These are phyloP conservation scores for Vaccinium corymbosum DNA, from an alignment of 148 eudicot genomes.

Conservation along the genomic window DNA sequence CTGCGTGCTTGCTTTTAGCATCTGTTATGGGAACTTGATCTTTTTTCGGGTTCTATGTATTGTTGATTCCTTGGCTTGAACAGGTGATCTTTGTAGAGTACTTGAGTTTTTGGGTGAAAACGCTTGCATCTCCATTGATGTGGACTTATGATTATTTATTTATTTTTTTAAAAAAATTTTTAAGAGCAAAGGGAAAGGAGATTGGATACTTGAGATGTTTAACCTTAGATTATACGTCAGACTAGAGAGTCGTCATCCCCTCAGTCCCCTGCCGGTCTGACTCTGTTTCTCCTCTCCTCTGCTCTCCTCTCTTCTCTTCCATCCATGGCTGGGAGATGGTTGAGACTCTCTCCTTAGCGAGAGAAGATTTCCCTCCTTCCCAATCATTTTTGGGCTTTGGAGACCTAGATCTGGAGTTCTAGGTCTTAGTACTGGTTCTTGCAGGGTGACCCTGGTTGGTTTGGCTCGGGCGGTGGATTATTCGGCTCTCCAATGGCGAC, in stretches of 20 bases:
- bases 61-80: conserved; percentile 6
- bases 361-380: too few species aligned
- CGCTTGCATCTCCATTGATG: not conserved
- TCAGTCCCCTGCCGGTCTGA: too few species aligned
- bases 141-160: not conserved
- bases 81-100: not conserved
- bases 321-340: too few species aligned
- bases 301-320: too few species aligned
- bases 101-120: not conserved
- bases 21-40: not conserved
- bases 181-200: not conserved
- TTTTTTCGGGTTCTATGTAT: not conserved
- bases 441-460: not conserved
- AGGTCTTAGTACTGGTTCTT: not conserved
- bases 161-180: too few species aligned
- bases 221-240: too few species aligned
- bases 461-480: fast-evolving
- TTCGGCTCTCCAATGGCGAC: not conserved
- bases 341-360: too few species aligned
- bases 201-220: too few species aligned
- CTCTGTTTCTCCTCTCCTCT: too few species aligned
- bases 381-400: too few species aligned
- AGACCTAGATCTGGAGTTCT: too few species aligned
- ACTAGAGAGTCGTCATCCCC: too few species aligned
- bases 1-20: not conserved